A percentile compares a stretch with the other conserved stretches of the same genome.
These are phyloP conservation scores for Suillus subluteus DNA, from an alignment of 768 basidiomycete species.

Conservation along the genomic window DNA sequence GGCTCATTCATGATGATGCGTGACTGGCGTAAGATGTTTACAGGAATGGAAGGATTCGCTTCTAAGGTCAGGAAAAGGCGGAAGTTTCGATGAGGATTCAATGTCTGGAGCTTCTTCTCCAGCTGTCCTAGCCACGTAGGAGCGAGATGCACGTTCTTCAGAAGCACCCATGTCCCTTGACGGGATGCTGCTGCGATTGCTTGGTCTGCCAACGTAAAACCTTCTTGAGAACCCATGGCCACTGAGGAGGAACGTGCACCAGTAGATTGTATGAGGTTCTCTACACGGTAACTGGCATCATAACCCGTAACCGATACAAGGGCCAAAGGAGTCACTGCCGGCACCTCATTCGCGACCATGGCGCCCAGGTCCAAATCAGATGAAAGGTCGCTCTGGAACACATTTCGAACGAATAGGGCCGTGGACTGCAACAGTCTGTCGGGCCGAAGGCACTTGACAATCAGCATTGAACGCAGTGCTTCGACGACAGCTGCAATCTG, in stretches of 20 bases:
- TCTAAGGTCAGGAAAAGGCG: conserved; percentile 98
- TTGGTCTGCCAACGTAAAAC: conserved; percentile 94
- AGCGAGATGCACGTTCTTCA: conserved; percentile 97
- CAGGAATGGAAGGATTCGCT: conserved; percentile 91
- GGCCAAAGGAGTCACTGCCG: conserved; percentile 81
- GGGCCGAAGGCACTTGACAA: conserved; percentile 91
- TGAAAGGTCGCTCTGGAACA: conserved; percentile 84
- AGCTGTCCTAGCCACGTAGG: conserved; percentile 95
- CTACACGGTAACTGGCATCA: conserved; percentile 97
- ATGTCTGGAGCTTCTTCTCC: conserved; percentile 94
- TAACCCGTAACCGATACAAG: conserved; percentile 94
- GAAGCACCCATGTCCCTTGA: conserved; percentile 93
- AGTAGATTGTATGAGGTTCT: conserved; percentile 80
- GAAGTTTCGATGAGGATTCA: conserved; percentile 90
- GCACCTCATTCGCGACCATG: conserved; percentile 82
- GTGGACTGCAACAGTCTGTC: conserved; percentile 89
- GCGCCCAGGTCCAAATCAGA: conserved; percentile 74
- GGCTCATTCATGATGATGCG: conserved; percentile 99
- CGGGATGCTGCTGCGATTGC: conserved; percentile 92
- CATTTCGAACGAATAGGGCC: conserved; percentile 68
- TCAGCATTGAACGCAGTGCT: conserved; percentile 72
- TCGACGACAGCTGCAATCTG: conserved; percentile 61
- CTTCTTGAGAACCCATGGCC: conserved; percentile 98
- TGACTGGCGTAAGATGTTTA: conserved; percentile 95
- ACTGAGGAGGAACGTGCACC: conserved; percentile 83